Evolutionary conservation across 306 rosid species (phyloP).

Genomic region (Cicer judaicum): DNA sequence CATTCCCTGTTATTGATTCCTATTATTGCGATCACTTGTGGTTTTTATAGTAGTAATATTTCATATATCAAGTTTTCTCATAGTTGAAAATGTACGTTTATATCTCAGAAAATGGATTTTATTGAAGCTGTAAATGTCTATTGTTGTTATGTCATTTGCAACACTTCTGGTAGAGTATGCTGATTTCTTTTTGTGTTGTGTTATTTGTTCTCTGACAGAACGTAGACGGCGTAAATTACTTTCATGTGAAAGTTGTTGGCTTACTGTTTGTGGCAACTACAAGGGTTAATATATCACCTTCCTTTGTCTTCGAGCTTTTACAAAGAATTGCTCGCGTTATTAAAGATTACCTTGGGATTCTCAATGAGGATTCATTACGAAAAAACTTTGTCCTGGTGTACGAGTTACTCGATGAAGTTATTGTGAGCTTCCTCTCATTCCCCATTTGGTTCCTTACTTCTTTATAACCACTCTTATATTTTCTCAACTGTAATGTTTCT

Average conservation of each 20-base stretch:
- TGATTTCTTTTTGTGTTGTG: slow-evolving; percentile 26
- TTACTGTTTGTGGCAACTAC: slow-evolving; percentile 87
- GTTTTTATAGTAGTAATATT: slow-evolving; percentile 28
- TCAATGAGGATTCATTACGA: slow-evolving; percentile 79
- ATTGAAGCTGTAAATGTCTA: slow-evolving; percentile 31
- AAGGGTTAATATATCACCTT: slow-evolving; percentile 71
- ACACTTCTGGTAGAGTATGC: slow-evolving; percentile 19
- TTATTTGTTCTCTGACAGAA: slow-evolving; percentile 55
- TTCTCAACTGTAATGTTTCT: slow-evolving; percentile 5
- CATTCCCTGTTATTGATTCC: slow-evolving; percentile 28
- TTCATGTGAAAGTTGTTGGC: slow-evolving; percentile 89
- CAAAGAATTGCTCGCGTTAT: slow-evolving; percentile 88
- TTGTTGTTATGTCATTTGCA: slow-evolving; percentile 30
- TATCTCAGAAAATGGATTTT: slow-evolving; percentile 14
- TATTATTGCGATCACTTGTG: not conserved
- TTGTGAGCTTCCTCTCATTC: slow-evolving; percentile 58
- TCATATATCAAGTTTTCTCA: slow-evolving; percentile 8
- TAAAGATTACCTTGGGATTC: slow-evolving; percentile 88
- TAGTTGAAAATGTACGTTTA: slow-evolving; percentile 11
- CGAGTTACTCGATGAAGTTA: slow-evolving; percentile 91
- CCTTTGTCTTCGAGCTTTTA: slow-evolving; percentile 83
- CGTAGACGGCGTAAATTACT: slow-evolving; percentile 86
- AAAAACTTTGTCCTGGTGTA: slow-evolving; percentile 87
- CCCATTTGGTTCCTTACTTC: slow-evolving; percentile 37
- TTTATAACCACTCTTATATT: slow-evolving; percentile 33